Evolutionary conservation across 805 yeast genomes (phyloP).

Genomic region (Kodamaea fukazawae): DNA sequence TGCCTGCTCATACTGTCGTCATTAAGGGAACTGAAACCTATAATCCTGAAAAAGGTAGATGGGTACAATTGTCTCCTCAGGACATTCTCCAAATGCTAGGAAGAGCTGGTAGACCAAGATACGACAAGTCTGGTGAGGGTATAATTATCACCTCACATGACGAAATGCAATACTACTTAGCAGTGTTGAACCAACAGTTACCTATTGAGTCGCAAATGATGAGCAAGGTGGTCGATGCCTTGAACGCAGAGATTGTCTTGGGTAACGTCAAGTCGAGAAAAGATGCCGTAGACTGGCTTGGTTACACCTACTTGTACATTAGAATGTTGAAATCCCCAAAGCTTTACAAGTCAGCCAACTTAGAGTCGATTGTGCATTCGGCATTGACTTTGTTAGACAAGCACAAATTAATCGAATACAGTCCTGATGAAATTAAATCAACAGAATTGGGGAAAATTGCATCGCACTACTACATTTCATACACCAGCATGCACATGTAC

Average conservation of each 20-base stretch:
- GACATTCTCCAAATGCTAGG: conserved; percentile 97
- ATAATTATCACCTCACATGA: conserved; percentile 84
- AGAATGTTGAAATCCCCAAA: conserved; percentile 74
- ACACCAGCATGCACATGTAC: conserved; percentile 69
- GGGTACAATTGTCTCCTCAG: conserved; percentile 93
- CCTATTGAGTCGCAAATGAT: conserved; percentile 90
- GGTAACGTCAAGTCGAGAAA: conserved; percentile 60
- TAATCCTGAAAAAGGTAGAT: conserved; percentile 82
- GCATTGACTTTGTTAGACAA: conserved; percentile 61
- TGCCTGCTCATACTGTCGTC: conserved; percentile 93
- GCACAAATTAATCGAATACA: conserved; percentile 60
- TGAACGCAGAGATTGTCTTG: conserved; percentile 84
- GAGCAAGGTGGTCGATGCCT: conserved; percentile 62
- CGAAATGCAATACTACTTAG: conserved; percentile 84
- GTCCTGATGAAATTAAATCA: conserved; percentile 41
- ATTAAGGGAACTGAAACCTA: conserved; percentile 93
- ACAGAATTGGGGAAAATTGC: conserved; percentile 81
- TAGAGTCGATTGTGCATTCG: conserved; percentile 54
- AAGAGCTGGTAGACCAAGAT: conserved; percentile 95
- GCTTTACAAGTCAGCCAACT: conserved; percentile 65
- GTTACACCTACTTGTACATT: conserved; percentile 72
- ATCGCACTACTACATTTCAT: conserved; percentile 78
- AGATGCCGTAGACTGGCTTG: conserved; percentile 80
- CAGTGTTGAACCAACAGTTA: conserved; percentile 84
- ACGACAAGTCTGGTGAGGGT: conserved; percentile 91